phyloP scores from a whole-genome alignment of 345 rosid species.

The Camelina sativa region DNA sequence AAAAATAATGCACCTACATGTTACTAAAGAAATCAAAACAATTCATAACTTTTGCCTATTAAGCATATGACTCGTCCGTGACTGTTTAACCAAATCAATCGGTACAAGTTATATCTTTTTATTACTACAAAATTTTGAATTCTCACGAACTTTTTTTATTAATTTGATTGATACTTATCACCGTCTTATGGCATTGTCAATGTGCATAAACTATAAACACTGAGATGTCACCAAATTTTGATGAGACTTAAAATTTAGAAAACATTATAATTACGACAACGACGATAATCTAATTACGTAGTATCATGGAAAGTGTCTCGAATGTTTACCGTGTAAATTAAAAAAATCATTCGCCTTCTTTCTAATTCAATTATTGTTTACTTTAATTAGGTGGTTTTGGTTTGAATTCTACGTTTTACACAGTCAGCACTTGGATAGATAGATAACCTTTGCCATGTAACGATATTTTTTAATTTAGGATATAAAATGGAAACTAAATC shows the following conservation, averaged over 20 bases:
- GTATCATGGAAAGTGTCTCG: slow-evolving; percentile 19
- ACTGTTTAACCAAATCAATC: slow-evolving; percentile 6
- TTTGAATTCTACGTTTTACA: slow-evolving; percentile 37
- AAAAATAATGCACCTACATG: slow-evolving; percentile 14
- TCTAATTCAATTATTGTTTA: slow-evolving; percentile 23
- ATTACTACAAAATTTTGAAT: not conserved
- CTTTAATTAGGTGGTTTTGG: slow-evolving; percentile 35
- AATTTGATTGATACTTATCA: slow-evolving; percentile 32
- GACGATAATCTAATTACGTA: slow-evolving; percentile 20
- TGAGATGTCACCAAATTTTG: slow-evolving; percentile 32
- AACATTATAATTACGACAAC: slow-evolving; percentile 38
- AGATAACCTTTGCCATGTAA: slow-evolving; percentile 11
- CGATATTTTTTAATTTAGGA: not conserved
- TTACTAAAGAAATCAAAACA: not conserved
- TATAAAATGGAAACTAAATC: slow-evolving; percentile 12
- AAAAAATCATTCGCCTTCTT: slow-evolving; percentile 23
- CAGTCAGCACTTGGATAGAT: slow-evolving; percentile 17
- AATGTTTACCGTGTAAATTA: slow-evolving; percentile 27
- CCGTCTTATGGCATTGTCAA: slow-evolving; percentile 23
- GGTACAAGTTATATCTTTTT: slow-evolving; percentile 9
- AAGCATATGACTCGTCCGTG: slow-evolving; percentile 27
- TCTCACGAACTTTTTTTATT: not conserved
- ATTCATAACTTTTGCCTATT: not conserved
- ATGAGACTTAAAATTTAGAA: slow-evolving; percentile 27
- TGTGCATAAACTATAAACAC: not conserved